A percentile compares a stretch with the other conserved stretches of the same genome.
Conservation (phyloP, 352 stramenopile genomes). For the Phytophthora idaei region DNA sequence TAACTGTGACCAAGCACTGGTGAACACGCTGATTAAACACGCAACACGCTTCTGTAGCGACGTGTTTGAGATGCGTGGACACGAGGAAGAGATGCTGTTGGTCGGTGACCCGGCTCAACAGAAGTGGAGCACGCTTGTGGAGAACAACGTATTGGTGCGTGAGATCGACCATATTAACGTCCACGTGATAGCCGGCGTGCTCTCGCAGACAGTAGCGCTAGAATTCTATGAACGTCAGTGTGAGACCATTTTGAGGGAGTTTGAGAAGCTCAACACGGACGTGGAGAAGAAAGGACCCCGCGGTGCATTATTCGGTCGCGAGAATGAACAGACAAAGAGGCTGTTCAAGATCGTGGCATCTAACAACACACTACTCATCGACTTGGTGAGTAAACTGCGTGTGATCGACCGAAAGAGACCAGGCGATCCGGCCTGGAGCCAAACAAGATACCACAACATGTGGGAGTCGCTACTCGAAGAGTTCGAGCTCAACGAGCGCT, state of each 20-base stretch:
- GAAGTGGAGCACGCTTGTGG: slow-evolving; percentile 82
- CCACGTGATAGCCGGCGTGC: slow-evolving; percentile 94
- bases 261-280: slow-evolving; percentile 93
- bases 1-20: slow-evolving; percentile 85
- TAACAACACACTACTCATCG: slow-evolving; percentile 97
- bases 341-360: slow-evolving; percentile 93
- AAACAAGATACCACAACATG: slow-evolving; percentile 94
- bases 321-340: slow-evolving; percentile 79
- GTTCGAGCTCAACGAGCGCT: slow-evolving; percentile 95
- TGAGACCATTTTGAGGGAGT: slow-evolving; percentile 94
- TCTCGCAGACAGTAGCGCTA: slow-evolving; percentile 95
- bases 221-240: slow-evolving; percentile 96
- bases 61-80: slow-evolving; percentile 77
- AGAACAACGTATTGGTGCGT: slow-evolving; percentile 84
- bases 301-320: slow-evolving; percentile 74
- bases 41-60: slow-evolving; percentile 78
- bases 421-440: slow-evolving; percentile 94
- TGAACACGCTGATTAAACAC: slow-evolving; percentile 77
- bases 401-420: slow-evolving; percentile 94
- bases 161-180: slow-evolving; percentile 88
- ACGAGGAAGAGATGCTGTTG: slow-evolving; percentile 83
- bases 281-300: slow-evolving; percentile 80
- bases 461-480: slow-evolving; percentile 89
- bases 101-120: slow-evolving; percentile 68
- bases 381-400: slow-evolving; percentile 96